phyloP scores from a whole-genome alignment of 495 filamentous ascomycete species.

The Hamigera avellanea region DNA sequence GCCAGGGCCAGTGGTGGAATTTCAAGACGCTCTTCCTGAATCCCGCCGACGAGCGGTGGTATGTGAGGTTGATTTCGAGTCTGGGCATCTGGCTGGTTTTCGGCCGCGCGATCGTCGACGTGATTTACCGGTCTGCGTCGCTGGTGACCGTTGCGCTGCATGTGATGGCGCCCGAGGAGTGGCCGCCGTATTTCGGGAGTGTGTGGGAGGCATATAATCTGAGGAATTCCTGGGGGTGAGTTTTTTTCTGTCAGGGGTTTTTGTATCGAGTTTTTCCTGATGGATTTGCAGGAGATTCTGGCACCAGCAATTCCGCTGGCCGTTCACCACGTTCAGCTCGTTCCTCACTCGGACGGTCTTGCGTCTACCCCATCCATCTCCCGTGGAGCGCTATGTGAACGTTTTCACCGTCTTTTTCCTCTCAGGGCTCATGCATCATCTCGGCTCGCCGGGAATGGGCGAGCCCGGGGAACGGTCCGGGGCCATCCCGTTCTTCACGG shows the following conservation, averaged over 20 bases:
- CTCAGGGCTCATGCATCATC: constrained; percentile 18
- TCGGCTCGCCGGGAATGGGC: constrained; percentile 12
- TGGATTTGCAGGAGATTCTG: constrained; percentile 30
- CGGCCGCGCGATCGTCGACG: constrained; percentile 6
- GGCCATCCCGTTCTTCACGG: constrained; percentile 18
- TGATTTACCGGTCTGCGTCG: constrained; percentile 7
- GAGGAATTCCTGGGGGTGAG: constrained; percentile 21
- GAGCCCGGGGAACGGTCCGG: constrained; percentile 8
- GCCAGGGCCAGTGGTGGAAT: constrained; percentile 3
- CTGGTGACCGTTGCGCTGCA: constrained; percentile 7
- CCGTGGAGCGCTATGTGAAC: constrained; percentile 20
- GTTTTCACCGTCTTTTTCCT: constrained; percentile 21
- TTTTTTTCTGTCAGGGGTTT: too few relatives aligned
- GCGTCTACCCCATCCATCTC: constrained; percentile 13
- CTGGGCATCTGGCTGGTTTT: constrained; percentile 7
- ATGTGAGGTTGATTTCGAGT: constrained; percentile 1
- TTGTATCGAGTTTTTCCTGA: background rate
- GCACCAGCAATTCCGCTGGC: constrained; percentile 25
- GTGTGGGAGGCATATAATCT: constrained; percentile 21
- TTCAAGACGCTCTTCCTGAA: constrained; percentile 1
- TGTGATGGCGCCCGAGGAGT: constrained; percentile 9
- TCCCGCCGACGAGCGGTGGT: constrained; percentile 4
- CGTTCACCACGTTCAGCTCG: constrained; percentile 14
- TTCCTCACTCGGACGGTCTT: constrained; percentile 17
- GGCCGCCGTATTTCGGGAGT: constrained; percentile 21